A percentile compares a stretch with the other conserved stretches of the same genome.
Conservation (phyloP, 176 grass and related monocot species). For the Triticum monococcum region DNA sequence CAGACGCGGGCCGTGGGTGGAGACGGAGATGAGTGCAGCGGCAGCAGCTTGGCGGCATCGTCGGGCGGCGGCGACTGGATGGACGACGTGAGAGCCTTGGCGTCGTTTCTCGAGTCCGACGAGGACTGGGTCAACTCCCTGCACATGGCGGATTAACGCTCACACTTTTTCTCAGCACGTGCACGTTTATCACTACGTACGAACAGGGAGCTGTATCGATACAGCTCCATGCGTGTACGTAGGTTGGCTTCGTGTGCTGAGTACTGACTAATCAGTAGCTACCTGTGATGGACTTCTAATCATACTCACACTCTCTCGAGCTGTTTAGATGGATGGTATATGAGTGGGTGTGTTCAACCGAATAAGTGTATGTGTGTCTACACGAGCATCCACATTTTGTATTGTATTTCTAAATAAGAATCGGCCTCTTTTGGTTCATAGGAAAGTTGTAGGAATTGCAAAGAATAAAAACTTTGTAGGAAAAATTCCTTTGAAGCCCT, state of each 20-base stretch:
- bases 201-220: background rate
- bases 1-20: background rate
- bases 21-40: slow-evolving; percentile 31
- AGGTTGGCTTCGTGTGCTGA: background rate
- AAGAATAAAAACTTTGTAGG: no score
- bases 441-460: no score
- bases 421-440: no score
- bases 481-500: no score
- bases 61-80: slow-evolving; percentile 50
- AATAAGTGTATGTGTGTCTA: no score
- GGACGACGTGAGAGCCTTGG: slow-evolving; percentile 57
- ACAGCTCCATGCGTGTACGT: background rate
- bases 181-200: background rate
- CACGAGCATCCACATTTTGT: no score
- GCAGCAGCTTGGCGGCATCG: slow-evolving; percentile 21
- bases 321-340: no score
- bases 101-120: slow-evolving; percentile 59
- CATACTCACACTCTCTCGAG: no score
- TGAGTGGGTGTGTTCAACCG: no score
- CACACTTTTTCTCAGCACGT: no score
- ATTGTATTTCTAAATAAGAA: no score
- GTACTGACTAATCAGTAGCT: background rate
- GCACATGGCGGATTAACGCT: slow-evolving; percentile 31
- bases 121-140: slow-evolving; percentile 42
- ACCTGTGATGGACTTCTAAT: background rate